Evolutionary conservation across 2,329 filamentous ascomycete species (phyloP).

Genomic region (Trichophyton verrucosum): DNA sequence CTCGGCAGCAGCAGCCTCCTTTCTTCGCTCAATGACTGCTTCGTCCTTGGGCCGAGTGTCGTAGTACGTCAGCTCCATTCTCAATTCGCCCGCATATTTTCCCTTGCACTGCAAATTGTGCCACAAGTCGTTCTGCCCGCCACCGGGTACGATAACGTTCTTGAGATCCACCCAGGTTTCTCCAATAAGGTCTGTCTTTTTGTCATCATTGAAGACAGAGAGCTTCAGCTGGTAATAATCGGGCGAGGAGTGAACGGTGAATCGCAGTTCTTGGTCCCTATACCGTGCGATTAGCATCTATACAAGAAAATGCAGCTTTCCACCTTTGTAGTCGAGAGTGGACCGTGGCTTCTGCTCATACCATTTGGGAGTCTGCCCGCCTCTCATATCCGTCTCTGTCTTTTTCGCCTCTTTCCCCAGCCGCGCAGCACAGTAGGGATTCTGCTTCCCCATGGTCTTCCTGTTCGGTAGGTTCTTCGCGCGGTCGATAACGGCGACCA

Average conservation of each 20-base stretch:
- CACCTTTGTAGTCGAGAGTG: background rate
- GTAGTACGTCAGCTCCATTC: conserved; percentile 94
- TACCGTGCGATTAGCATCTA: conserved; percentile 5
- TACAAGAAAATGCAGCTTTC: background rate
- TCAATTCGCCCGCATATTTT: conserved; percentile 90
- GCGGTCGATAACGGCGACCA: conserved; percentile 83
- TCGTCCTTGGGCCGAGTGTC: conserved; percentile 79
- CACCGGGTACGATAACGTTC: conserved; percentile 67
- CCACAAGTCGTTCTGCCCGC: conserved; percentile 91
- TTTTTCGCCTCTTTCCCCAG: conserved; percentile 96
- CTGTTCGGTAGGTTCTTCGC: conserved; percentile 95
- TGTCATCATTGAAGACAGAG: conserved; percentile 96
- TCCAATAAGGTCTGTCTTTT: conserved; percentile 91
- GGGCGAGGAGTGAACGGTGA: conserved; percentile 87
- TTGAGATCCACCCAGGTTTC: conserved; percentile 82
- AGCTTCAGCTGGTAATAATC: conserved; percentile 95
- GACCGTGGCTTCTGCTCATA: conserved; percentile 35
- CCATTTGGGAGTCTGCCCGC: conserved; percentile 93
- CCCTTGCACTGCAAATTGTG: conserved; percentile 75
- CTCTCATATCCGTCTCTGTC: conserved; percentile 83
- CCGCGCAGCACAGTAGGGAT: conserved; percentile 88
- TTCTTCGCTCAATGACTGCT: conserved; percentile 44
- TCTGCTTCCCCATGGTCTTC: conserved; percentile 96
- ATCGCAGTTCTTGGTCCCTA: conserved; percentile 96
- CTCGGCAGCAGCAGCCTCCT: conserved; percentile 25